phyloP scores from a whole-genome alignment of 306 rosid species.

The Prunus mongolica region DNA sequence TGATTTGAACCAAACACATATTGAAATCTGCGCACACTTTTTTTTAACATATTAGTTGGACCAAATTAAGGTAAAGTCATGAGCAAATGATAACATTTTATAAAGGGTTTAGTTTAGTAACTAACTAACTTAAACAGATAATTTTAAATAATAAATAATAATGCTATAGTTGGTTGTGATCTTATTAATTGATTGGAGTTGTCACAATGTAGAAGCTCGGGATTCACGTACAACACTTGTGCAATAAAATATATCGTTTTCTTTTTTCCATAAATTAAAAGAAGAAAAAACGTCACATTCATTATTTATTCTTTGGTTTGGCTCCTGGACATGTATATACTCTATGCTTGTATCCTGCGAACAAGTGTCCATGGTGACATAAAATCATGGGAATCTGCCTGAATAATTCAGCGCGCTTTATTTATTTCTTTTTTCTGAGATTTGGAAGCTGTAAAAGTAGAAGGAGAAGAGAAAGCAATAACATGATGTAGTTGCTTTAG shows the following conservation, averaged over 20 bases:
- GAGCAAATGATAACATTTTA: not conserved
- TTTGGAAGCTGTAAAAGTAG: not conserved
- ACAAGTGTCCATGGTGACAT: not conserved
- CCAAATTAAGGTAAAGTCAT: not conserved
- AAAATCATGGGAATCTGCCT: not conserved
- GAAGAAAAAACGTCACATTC: not conserved
- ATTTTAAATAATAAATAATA: not conserved
- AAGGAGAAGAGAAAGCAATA: not conserved
- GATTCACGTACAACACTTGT: no score
- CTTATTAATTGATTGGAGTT: no score
- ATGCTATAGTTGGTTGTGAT: not conserved
- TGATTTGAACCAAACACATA: not conserved
- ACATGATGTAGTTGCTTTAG: not conserved
- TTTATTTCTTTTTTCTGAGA: not conserved
- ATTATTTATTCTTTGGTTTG: not conserved
- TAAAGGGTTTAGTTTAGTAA: not conserved
- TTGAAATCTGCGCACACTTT: no score
- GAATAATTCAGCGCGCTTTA: not conserved
- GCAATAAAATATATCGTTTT: no score
- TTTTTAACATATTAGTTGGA: no score
- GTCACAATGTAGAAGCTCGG: no score
- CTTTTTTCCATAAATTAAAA: no score
- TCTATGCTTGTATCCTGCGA: not conserved
- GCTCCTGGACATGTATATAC: not conserved
- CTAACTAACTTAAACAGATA: not conserved